Conservation (phyloP, 108 stramenopile genomes). For the Bacterosira constricta region DNA sequence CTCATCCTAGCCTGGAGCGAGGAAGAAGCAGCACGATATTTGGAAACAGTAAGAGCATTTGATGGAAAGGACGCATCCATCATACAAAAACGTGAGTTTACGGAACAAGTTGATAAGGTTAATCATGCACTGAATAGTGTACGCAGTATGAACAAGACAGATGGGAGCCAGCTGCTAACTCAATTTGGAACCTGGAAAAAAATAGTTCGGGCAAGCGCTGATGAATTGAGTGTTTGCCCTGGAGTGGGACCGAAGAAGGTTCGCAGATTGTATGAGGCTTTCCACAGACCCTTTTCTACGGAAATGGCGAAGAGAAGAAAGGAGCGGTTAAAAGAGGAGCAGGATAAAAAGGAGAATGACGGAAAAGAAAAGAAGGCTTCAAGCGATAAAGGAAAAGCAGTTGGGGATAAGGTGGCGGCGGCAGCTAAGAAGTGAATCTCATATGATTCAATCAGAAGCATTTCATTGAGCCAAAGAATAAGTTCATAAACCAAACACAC, state of each 20-base stretch:
- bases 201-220: constrained; percentile 62
- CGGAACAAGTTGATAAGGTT: constrained; percentile 60
- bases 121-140: constrained; percentile 65
- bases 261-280: constrained; percentile 68
- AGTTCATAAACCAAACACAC: no score
- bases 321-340: no score
- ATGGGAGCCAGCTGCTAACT: constrained; percentile 64
- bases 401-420: neutral
- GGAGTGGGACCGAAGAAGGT: constrained; percentile 89
- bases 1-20: constrained; percentile 86
- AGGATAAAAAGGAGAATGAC: no score
- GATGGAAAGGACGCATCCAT: constrained; percentile 89
- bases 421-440: neutral
- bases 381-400: no score
- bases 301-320: constrained; percentile 29
- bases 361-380: no score
- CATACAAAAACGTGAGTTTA: constrained; percentile 75
- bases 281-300: constrained; percentile 81
- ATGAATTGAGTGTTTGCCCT: constrained; percentile 78
- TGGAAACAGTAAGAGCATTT: constrained; percentile 93
- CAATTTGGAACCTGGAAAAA: constrained; percentile 68
- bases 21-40: constrained; percentile 89
- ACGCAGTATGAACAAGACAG: constrained; percentile 79
- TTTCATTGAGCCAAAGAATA: no score
- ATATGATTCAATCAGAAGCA: no score